Evolutionary conservation across 441 rosid genomes (phyloP).

Genomic region (Euphorbia celastroides): DNA sequence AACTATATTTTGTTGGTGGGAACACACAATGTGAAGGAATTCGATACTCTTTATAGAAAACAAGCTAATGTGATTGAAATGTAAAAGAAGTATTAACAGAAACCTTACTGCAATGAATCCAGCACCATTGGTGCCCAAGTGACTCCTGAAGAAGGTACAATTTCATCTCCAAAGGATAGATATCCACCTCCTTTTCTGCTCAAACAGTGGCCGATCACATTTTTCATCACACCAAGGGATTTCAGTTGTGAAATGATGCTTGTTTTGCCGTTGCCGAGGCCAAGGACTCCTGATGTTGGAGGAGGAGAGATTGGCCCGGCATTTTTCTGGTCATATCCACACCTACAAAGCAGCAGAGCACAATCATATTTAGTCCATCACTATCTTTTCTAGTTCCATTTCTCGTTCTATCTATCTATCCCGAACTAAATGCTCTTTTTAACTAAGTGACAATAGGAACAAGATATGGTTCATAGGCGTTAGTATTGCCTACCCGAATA

Average conservation of each 20-base stretch:
- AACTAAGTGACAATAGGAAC: not conserved
- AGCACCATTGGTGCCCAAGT: slow-evolving; percentile 66
- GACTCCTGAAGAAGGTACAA: slow-evolving; percentile 58
- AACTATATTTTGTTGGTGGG: not conserved
- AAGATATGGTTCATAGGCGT: slow-evolving; percentile 26
- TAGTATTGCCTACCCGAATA: slow-evolving; percentile 60
- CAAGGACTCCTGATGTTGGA: slow-evolving; percentile 74
- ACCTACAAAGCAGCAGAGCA: slow-evolving; percentile 37
- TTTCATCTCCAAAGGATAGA: slow-evolving; percentile 73
- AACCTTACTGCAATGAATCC: slow-evolving; percentile 42
- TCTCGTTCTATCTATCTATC: not conserved
- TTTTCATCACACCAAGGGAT: slow-evolving; percentile 46
- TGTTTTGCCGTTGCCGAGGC: slow-evolving; percentile 77
- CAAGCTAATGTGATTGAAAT: no score
- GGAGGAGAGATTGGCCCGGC: slow-evolving; percentile 48
- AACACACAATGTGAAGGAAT: no score
- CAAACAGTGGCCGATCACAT: slow-evolving; percentile 82
- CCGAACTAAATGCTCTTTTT: not conserved
- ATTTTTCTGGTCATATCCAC: slow-evolving; percentile 81
- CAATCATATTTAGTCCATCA: not conserved
- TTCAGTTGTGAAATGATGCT: slow-evolving; percentile 80
- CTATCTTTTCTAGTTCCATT: not conserved
- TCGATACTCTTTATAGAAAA: no score
- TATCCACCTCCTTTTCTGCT: slow-evolving; percentile 76
- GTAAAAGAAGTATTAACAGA: not conserved